phyloP scores from a whole-genome alignment of 306 rosid genomes.

The Casuarina glauca region DNA sequence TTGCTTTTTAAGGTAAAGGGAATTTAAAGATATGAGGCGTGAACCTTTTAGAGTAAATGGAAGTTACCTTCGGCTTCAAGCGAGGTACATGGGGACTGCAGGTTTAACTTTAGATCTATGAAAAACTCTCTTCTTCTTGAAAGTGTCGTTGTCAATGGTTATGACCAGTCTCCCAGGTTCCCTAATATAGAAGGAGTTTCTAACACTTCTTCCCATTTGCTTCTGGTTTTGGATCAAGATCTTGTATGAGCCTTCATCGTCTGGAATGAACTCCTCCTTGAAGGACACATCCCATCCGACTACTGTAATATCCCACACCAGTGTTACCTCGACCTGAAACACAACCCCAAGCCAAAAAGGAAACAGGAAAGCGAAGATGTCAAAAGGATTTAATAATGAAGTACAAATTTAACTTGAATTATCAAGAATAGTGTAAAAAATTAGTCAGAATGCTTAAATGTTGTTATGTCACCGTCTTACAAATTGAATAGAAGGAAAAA shows the following conservation, averaged over 20 bases:
- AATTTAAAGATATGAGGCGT: no score
- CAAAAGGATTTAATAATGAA: neutral
- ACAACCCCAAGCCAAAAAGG: neutral
- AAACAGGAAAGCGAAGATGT: neutral
- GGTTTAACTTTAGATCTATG: conserved; percentile 65
- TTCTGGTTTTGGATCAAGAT: conserved; percentile 65
- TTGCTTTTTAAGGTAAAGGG: no score
- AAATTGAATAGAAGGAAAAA: no score
- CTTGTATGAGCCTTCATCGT: conserved; percentile 82
- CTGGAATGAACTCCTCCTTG: conserved; percentile 89
- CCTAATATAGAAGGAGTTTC: conserved; percentile 75
- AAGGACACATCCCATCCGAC: conserved; percentile 84
- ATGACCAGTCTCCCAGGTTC: conserved; percentile 82
- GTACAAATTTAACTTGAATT: neutral
- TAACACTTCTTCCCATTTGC: conserved; percentile 51
- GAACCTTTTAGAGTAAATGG: neutral
- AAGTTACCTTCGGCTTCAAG: neutral
- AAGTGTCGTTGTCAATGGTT: conserved; percentile 60
- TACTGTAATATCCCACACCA: conserved; percentile 80
- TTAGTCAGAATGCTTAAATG: no score
- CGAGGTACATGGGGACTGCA: conserved; percentile 66
- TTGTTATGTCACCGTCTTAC: no score
- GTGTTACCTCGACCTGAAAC: conserved; percentile 60
- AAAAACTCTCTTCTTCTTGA: conserved; percentile 59
- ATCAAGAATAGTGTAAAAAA: no score